Evolutionary conservation across 2,329 filamentous ascomycete genomes (phyloP), one percentile per base, ranked within the genome.

Genomic region (Penicillium sp.): DNA sequence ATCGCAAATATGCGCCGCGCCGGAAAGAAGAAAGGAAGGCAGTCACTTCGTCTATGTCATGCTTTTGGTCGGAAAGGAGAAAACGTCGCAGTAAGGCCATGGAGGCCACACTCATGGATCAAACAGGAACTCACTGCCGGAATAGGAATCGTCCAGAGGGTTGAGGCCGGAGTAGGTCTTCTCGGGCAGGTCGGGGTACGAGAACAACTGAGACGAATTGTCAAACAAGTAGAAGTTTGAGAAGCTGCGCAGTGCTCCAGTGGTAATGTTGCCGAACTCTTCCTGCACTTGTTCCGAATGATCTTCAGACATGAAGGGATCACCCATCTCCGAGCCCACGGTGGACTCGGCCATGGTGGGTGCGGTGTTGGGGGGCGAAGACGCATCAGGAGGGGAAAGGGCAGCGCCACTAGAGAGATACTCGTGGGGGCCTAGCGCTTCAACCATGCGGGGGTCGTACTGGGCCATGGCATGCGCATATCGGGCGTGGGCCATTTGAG

Each of bases 241-340:
- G 45, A 76, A 75, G 11, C 68, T 62, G 25, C 73, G 67, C 61
- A 75, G 66, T 20, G 69, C 66, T 10, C 69, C 62, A 22, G 69
- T 68, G 17, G 68, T 68, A 20, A 78, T 59, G 20, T 66, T 63
- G 14, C 68, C 67, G 25, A 76, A 71, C 17, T 75, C 71, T 47
- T 73, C 67, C 61, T 67, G 57, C 67, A 73, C n/a, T 48, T 65
- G 48, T 56, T 67, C 50, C 12, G 70, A 66, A 25, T 70, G 59
- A 53, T 74, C 73, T 60, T 74, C 72, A 43, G 69, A 74, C 57
- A 77, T 77, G 59, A 79, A 79, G 17, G 78, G 25, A 28, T 28
- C 70, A 59, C 78, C 77, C 17, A 79, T 71, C 37, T 77, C 75
- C 1, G 75, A 74, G 20, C 71, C 71, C 10, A 71, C 67, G 0